Evolutionary conservation across 805 yeast genomes (phyloP).

Genomic region (Zygosaccharomyces gambellarensis): DNA sequence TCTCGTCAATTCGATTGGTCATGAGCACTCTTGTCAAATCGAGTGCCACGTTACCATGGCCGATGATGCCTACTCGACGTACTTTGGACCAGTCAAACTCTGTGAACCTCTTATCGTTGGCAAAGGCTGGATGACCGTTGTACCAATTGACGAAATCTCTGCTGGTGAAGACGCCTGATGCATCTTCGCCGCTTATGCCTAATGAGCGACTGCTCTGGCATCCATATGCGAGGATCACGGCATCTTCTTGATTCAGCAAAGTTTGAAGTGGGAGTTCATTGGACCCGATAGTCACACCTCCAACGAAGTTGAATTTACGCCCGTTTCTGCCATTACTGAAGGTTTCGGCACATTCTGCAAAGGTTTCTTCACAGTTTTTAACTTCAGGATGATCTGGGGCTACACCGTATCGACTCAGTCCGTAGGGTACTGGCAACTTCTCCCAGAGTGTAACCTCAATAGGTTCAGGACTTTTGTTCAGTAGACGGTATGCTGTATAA

Average conservation of each 20-base stretch:
- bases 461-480: conserved; percentile 43
- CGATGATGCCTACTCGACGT: conserved; percentile 72
- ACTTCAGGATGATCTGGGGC: conserved; percentile 99
- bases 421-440: conserved; percentile 82
- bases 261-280: conserved; percentile 48
- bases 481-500: conserved; percentile 73
- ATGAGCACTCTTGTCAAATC: conserved; percentile 81
- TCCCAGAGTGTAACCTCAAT: conserved; percentile 72
- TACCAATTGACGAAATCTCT: conserved; percentile 94
- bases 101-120: conserved; percentile 33
- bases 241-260: conserved; percentile 56
- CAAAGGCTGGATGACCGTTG: conserved; percentile 71
- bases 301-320: conserved; percentile 52
- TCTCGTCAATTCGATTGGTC: conserved; percentile 42
- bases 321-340: conserved; percentile 23
- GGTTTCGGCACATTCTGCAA: conserved; percentile 45
- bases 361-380: conserved; percentile 68
- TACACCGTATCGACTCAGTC: conserved; percentile 90
- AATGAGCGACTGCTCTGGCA: conserved; percentile 53
- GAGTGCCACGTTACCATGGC: conserved; percentile 94
- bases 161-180: conserved; percentile 69
- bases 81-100: conserved; percentile 59
- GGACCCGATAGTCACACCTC: conserved; percentile 64
- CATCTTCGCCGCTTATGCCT: conserved; percentile 54
- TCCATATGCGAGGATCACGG: conserved; percentile 80